Conservation (phyloP, 2,329 filamentous ascomycete genomes). For the Clonostachys sp. region DNA sequence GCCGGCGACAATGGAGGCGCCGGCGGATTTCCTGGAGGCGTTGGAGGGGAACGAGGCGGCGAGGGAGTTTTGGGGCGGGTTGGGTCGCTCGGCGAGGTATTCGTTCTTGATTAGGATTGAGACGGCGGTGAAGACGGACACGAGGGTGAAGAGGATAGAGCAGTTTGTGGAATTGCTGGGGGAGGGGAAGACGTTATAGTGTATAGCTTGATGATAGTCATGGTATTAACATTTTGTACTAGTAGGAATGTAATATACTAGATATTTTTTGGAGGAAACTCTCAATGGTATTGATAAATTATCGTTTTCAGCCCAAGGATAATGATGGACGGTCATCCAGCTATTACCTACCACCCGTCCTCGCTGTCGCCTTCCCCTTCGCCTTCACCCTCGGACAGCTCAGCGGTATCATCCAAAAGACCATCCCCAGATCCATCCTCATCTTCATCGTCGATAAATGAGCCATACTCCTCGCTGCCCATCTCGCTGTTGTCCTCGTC, state of each 20-base stretch:
- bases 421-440: not conserved
- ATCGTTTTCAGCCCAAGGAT: not conserved
- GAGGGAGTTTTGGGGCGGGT: conserved; percentile 27
- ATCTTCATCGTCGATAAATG: not conserved
- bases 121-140: conserved; percentile 24
- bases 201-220: not conserved
- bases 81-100: conserved; percentile 41
- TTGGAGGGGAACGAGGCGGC: conserved; percentile 25
- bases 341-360: not conserved
- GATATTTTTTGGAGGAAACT: too few relatives aligned
- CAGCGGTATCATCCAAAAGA: too few relatives aligned
- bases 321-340: not conserved
- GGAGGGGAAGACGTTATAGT: not conserved
- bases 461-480: too few relatives aligned
- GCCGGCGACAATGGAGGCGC: conserved; percentile 36
- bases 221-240: not conserved
- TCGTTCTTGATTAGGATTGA: conserved; percentile 37
- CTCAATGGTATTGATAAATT: not conserved
- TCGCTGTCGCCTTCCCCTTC: conserved; percentile 1
- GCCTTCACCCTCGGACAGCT: not conserved
- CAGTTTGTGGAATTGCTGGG: conserved; percentile 7
- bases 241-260: too few relatives aligned
- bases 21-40: conserved; percentile 41
- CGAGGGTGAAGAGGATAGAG: conserved; percentile 12
- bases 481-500: too few relatives aligned